Evolutionary conservation across 2,329 filamentous ascomycete genomes (phyloP), one percentile per base, ranked within the genome.

Genomic region (Ophiosphaerella narmari): DNA sequence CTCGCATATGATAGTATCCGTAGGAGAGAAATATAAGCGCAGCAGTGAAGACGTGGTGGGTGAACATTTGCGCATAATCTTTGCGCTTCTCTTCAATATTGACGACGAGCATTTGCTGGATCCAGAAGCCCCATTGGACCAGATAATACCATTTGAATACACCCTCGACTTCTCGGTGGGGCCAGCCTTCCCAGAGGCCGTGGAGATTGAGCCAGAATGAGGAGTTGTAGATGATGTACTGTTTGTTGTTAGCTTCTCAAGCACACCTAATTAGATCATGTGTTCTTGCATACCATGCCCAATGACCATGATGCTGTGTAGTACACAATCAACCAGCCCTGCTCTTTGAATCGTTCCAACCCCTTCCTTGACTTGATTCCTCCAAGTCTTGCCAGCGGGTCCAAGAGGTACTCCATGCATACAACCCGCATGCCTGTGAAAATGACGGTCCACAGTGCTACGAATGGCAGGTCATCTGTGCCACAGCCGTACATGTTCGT

Each of bases 31-130:
- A 86, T 57, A 99, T 86, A 38, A 99, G 84, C 5, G 80, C 78
- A 66, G 87, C 90, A 16, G 94, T 99, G 70, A 97, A 86, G 69
- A 97, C 84, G 76, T 99, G 94, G 74, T 97, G 94, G 14, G 86
- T 87, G 61, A 97, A 86, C 94, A 97, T 97, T 75, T 97, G 93
- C 78, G 86, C 89, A 75, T 97, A 88, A 66, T 99, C 94, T 77
- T 97, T 97, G 66, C 94, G 85, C 59, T 89, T 86, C 75, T 95
- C 90, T 75, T 99, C 94, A 52, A 97, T 91, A 75, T 97, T 88
- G 71, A 97, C 90, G 50, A 97, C 90, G 29, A 97, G 79, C 58
- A 97, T 89, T 76, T 96, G 92, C 76, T 97, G 93, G 40, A 97
- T 75, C 88, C 91, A 97, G 74, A 97, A 97, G 21, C 88, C 87